Base-by-base conservation (phyloP, 2,329 filamentous ascomycete genomes). In the Arthrobotrys musiformis region DNA sequence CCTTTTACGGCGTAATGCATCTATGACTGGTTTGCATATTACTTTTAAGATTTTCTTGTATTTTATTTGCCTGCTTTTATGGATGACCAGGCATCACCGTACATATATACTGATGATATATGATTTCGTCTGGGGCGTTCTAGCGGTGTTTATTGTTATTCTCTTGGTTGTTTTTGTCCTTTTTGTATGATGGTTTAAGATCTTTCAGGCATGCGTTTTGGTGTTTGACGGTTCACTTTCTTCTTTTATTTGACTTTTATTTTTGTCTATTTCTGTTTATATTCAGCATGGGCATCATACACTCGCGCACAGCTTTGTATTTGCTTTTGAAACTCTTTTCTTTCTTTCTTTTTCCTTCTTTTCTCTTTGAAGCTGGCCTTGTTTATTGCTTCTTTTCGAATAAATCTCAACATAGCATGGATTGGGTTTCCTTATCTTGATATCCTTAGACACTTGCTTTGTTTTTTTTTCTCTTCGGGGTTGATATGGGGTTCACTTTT, bases 61-160 rank as follows among this genome's bases (percentile, higher is more conserved):
- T 46, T 48, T 48, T 76, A 69, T 70, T 69, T 76, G 64, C 64
- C 24, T 22, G 24, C n/a, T 69, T 44, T 67, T 66, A 26, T 50
- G 33, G 52, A 64, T 52, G 61, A 70, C 73, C 73, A 77, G 73
- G 73, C 73, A 77, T 56, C 73, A 77, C 73, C 73, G 73, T 77
- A 77, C 73, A 76, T 69, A 77, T 77, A 77, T 50, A 42, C 22
- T 26, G 63, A 46, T 77, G 70, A 46, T 77, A 77, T 77, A 77
- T 77, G 73, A 70, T 77, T 70, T 77, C 48, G 73, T 70, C 73
- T 70, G 73, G 73, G 52, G 63, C 60, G 52, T 69, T 67, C 52
- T 33, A 37, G 61, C 61, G 67, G 77, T 56, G 63, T 64, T 69
- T 40, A 42, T 35, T 75, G 40, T 33, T 64, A 28, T 22, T 17